Conservation (phyloP, 179 eudicot genomes). For the Drosera spatulata region DNA sequence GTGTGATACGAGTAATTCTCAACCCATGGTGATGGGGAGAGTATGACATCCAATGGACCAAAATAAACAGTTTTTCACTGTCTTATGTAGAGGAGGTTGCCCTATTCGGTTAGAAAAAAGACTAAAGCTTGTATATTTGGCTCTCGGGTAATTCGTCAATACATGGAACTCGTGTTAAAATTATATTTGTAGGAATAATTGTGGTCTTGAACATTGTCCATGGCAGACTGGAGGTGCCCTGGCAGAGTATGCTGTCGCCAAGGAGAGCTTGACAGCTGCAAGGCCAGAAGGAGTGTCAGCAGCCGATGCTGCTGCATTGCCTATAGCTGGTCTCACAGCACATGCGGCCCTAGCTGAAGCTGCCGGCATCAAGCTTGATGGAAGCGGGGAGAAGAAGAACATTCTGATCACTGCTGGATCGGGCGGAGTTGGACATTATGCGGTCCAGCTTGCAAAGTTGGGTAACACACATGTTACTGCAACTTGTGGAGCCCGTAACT, state of each 20-base stretch:
- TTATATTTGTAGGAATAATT: neutral
- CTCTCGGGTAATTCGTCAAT: too few species aligned
- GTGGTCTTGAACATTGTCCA: conserved; percentile 20
- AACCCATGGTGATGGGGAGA: too few species aligned
- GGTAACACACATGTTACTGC: conserved; percentile 57
- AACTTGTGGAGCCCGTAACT: conserved; percentile 62
- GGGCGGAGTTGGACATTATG: conserved; percentile 62
- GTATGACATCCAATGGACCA: too few species aligned
- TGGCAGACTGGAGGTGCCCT: conserved; percentile 48
- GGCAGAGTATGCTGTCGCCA: conserved; percentile 49
- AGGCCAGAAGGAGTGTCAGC: conserved; percentile 57
- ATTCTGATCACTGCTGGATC: conserved; percentile 54
- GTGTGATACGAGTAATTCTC: too few species aligned
- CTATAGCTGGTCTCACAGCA: conserved; percentile 42
- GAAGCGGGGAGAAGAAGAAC: conserved; percentile 29
- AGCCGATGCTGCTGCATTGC: conserved; percentile 35
- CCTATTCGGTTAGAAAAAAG: too few species aligned
- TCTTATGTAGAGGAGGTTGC: too few species aligned
- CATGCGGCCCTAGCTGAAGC: conserved; percentile 36
- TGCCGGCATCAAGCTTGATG: conserved; percentile 34
- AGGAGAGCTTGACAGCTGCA: conserved; percentile 24
- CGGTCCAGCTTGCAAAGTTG: conserved; percentile 60
- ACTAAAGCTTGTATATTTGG: too few species aligned
- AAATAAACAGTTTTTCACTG: too few species aligned
- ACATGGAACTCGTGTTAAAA: neutral